These are phyloP conservation scores for Paralagenidium karlingii DNA, from an alignment of 352 stramenopile genomes.

Conservation along the genomic window DNA sequence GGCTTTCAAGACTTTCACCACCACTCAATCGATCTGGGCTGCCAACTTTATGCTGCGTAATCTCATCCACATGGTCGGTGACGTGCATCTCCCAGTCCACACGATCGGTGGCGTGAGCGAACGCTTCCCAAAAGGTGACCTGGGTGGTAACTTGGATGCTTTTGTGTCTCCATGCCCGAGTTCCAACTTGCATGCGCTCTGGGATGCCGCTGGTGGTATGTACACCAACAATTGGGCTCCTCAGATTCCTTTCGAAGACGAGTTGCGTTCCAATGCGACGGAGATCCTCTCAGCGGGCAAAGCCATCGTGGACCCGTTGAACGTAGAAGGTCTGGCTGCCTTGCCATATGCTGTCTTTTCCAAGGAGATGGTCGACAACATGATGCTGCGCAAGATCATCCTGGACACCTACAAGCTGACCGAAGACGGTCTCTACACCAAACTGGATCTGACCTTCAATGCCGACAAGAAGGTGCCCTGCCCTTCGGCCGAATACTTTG, in stretches of 20 bases:
- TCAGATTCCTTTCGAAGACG: too few species aligned
- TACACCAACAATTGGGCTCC: too few species aligned
- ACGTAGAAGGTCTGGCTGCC: constrained; percentile 23
- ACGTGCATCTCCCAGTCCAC: constrained; percentile 51
- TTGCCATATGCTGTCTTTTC: constrained; percentile 19
- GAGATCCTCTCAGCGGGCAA: too few species aligned
- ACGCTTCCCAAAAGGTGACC: constrained; percentile 30
- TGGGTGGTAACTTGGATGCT: constrained; percentile 26
- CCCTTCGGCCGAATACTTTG: constrained; percentile 4
- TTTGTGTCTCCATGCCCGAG: constrained; percentile 1
- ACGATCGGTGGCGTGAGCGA: constrained; percentile 26
- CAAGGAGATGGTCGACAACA: constrained; percentile 13
- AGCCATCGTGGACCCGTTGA: constrained; percentile 17
- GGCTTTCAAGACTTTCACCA: constrained; percentile 30
- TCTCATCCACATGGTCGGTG: constrained; percentile 59
- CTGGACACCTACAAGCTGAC: constrained; percentile 35
- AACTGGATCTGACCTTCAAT: constrained; percentile 15
- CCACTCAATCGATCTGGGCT: constrained; percentile 50
- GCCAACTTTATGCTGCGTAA: constrained; percentile 46
- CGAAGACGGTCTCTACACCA: constrained; percentile 18
- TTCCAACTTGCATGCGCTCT: constrained; percentile 6
- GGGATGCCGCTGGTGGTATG: constrained; percentile 1
- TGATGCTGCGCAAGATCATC: constrained; percentile 14
- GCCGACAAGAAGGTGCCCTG: constrained; percentile 5
- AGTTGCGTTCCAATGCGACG: constrained; percentile 3